Evolutionary conservation across 2,329 filamentous ascomycete genomes (phyloP).

Genomic region (Cercospora canescens): DNA sequence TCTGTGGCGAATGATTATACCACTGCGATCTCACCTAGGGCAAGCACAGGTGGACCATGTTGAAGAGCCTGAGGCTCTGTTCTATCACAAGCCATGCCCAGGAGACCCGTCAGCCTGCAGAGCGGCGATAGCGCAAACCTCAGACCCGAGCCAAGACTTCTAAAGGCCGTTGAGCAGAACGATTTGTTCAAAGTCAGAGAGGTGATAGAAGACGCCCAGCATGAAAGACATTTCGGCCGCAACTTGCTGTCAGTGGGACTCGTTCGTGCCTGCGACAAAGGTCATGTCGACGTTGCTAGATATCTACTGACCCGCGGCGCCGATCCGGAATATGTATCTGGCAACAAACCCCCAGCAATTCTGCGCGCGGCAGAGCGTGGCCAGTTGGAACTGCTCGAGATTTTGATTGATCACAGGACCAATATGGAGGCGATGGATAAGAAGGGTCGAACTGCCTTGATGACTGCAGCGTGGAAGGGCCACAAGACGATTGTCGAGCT

Average conservation of each 20-base stretch:
- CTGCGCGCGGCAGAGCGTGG: slow-evolving; percentile 26
- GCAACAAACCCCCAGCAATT: slow-evolving; percentile 24
- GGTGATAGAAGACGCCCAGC: slow-evolving; percentile 36
- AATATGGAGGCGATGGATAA: slow-evolving; percentile 40
- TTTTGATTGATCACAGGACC: slow-evolving; percentile 23
- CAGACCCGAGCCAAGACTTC: slow-evolving; percentile 44
- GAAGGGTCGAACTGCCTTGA: slow-evolving; percentile 46
- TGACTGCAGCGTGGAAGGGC: slow-evolving; percentile 46
- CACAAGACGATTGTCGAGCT: slow-evolving; percentile 42
- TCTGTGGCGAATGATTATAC: neutral
- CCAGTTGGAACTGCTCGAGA: slow-evolving; percentile 15
- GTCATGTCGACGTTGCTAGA: slow-evolving; percentile 27
- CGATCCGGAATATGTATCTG: slow-evolving; percentile 35
- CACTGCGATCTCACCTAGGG: neutral
- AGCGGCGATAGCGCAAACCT: slow-evolving; percentile 22
- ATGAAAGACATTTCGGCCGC: slow-evolving; percentile 38
- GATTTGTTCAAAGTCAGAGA: slow-evolving; percentile 36
- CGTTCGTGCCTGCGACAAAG: slow-evolving; percentile 43
- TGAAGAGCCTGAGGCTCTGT: neutral
- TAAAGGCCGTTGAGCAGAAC: slow-evolving; percentile 42
- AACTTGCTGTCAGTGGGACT: slow-evolving; percentile 43
- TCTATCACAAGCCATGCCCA: slow-evolving; percentile 14
- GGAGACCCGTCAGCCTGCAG: slow-evolving; percentile 18
- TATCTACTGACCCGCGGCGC: slow-evolving; percentile 42
- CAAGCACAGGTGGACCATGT: neutral